A percentile compares a stretch with the other conserved stretches of the same genome.
Conservation (phyloP, 805 yeast species). For the Candida takata region DNA sequence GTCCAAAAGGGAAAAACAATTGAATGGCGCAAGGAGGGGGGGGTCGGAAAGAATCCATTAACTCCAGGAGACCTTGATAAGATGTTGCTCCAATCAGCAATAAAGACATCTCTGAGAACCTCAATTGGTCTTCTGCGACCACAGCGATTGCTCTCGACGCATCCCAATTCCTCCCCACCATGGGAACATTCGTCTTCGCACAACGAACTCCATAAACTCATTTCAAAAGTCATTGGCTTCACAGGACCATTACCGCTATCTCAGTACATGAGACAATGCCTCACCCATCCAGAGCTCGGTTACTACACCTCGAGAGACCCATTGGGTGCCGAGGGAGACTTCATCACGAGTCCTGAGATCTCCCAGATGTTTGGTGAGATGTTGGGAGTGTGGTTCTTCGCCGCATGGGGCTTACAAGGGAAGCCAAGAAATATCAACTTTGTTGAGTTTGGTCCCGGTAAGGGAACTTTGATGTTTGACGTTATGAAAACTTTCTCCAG, state of each 20-base stretch:
- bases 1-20: too few relatives aligned
- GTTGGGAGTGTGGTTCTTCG: conserved; percentile 65
- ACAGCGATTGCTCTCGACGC: too few relatives aligned
- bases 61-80: too few relatives aligned
- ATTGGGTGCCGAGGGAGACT: conserved; percentile 62
- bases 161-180: too few relatives aligned
- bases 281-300: conserved; percentile 70
- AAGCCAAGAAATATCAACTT: conserved; percentile 44
- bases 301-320: conserved; percentile 78
- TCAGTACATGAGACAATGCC: conserved; percentile 73
- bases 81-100: too few relatives aligned
- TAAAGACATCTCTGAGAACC: too few relatives aligned
- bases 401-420: conserved; percentile 52
- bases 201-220: conserved; percentile 12
- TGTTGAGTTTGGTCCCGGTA: conserved; percentile 81
- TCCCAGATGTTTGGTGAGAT: conserved; percentile 84
- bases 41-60: too few relatives aligned
- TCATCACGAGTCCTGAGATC: conserved; percentile 80
- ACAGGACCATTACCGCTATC: conserved; percentile 75
- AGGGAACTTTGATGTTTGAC: conserved; percentile 73
- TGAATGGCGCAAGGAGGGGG: too few relatives aligned
- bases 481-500: conserved; percentile 41
- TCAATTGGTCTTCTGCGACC: too few relatives aligned
- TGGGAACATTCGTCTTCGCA: not conserved
- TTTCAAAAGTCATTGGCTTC: conserved; percentile 30